Conservation (phyloP, 371 early-diverging fungal species). For the Mucor velutinosus region DNA sequence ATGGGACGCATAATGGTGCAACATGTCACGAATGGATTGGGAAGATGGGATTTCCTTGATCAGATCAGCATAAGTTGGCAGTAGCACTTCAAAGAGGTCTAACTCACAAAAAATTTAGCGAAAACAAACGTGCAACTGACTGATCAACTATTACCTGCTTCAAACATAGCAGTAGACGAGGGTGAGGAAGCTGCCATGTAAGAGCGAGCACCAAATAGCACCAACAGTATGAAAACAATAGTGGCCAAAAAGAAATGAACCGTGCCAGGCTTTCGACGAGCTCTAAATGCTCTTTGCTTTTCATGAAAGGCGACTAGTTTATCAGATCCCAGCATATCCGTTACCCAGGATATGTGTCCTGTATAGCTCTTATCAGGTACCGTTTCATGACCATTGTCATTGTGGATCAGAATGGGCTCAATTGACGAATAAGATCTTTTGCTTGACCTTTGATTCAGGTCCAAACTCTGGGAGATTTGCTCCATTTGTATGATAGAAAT, state of each 20-base stretch:
- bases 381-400: not conserved
- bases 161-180: constrained; percentile 7
- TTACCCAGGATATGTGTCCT: not conserved
- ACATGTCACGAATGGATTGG: constrained; percentile 27
- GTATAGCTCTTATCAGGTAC: not conserved
- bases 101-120: not conserved
- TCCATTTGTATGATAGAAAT: not conserved
- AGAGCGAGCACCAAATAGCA: constrained; percentile 11
- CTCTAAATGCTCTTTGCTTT: constrained; percentile 7
- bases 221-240: constrained; percentile 3
- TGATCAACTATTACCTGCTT: not conserved
- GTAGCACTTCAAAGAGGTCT: not conserved
- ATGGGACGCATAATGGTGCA: constrained; percentile 51
- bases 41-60: constrained; percentile 36
- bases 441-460: not conserved
- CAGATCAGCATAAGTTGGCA: constrained; percentile 5
- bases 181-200: not conserved
- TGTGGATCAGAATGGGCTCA: not conserved
- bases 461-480: not conserved
- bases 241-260: constrained; percentile 7
- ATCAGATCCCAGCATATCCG: constrained; percentile 3
- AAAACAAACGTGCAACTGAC: too few relatives aligned
- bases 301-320: constrained; percentile 5
- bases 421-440: constrained; percentile 3
- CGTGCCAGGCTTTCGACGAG: constrained; percentile 4